phyloP scores from a whole-genome alignment of 176 grass and related monocot genomes.

The Avena eriantha region DNA sequence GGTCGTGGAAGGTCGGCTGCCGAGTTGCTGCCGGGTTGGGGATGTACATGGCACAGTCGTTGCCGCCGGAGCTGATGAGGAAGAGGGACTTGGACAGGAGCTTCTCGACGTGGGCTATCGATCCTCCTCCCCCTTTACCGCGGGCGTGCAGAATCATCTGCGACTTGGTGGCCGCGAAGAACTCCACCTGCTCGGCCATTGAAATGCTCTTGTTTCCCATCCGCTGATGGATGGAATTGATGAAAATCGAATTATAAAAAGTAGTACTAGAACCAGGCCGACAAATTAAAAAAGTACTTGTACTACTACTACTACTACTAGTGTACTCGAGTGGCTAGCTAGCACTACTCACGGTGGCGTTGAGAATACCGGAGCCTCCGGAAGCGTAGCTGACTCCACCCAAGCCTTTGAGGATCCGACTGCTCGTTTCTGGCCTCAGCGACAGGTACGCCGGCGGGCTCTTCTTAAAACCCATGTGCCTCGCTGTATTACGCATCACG shows the following conservation, averaged over 20 bases:
- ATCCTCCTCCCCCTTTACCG: no score
- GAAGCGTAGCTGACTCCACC: conserved; percentile 64
- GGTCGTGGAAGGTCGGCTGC: conserved; percentile 47
- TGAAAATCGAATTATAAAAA: not conserved
- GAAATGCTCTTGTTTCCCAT: conserved; percentile 48
- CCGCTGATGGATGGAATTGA: conserved; percentile 27
- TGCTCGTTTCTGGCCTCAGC: conserved; percentile 36
- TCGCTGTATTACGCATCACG: no score
- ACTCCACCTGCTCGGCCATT: conserved; percentile 53
- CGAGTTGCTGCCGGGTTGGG: conserved; percentile 47
- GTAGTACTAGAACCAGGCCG: no score
- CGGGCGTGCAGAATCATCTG: conserved; percentile 4
- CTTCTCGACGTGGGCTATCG: not conserved
- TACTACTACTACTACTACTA: no score
- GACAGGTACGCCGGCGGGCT: conserved; percentile 67
- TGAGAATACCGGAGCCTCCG: conserved; percentile 61
- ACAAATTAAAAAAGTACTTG: not conserved
- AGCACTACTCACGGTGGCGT: conserved; percentile 48
- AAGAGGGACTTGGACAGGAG: conserved; percentile 61
- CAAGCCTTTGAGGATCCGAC: conserved; percentile 48
- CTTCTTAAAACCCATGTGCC: conserved; percentile 57
- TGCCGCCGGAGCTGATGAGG: conserved; percentile 60
- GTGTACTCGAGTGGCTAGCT: no score
- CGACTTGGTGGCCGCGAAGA: conserved; percentile 53
- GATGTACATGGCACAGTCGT: conserved; percentile 64